Conservation (phyloP, 2,329 filamentous ascomycete species). For the Colletotrichum agaves region DNA sequence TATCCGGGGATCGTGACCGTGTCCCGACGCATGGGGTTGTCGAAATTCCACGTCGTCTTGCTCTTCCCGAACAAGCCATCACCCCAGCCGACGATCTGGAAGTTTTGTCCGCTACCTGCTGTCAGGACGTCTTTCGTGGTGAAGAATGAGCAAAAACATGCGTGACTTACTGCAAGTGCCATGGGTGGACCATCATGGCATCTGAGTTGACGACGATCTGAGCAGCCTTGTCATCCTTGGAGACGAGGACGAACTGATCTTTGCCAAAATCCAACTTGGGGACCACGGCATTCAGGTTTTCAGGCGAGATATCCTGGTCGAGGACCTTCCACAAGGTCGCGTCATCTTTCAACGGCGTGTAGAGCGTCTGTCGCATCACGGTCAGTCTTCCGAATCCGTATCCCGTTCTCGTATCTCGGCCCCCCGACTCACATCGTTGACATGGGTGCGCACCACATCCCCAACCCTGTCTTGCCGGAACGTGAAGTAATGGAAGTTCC, state of each 20-base stretch:
- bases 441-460: constrained; percentile 26
- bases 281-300: constrained; percentile 24
- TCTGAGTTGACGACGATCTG: constrained; percentile 42
- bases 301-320: constrained; percentile 22
- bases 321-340: constrained; percentile 32
- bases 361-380: constrained; percentile 29
- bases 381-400: not conserved
- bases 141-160: not conserved
- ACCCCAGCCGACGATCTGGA: constrained; percentile 57
- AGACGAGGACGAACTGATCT: constrained; percentile 37
- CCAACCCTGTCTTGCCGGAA: constrained; percentile 26
- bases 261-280: constrained; percentile 31
- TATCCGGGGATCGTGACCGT: constrained; percentile 64
- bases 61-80: constrained; percentile 46
- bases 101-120: constrained; percentile 56
- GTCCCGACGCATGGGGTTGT: constrained; percentile 51
- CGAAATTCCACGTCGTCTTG: constrained; percentile 40
- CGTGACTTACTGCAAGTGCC: constrained; percentile 39
- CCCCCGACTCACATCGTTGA: constrained; percentile 27
- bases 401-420: not conserved
- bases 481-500: constrained; percentile 35
- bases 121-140: constrained; percentile 10
- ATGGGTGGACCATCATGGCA: constrained; percentile 41
- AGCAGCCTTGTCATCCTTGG: constrained; percentile 37
- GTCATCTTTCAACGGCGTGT: constrained; percentile 33